phyloP scores from a whole-genome alignment of 179 eudicot genomes.

The Kewa caespitosa region DNA sequence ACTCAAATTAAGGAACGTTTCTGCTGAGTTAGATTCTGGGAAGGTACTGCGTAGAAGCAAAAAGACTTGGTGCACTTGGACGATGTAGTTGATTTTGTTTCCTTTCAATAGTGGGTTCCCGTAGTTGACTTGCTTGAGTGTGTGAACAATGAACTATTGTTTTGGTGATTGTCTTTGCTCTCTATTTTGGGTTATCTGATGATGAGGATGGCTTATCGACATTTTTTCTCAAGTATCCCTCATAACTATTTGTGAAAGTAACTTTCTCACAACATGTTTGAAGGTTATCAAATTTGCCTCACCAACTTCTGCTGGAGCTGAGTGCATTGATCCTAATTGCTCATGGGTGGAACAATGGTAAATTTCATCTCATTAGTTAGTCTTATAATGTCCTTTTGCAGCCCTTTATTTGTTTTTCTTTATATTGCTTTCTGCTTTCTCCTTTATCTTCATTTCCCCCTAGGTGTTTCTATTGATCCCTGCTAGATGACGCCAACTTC shows the following conservation, averaged over 20 bases:
- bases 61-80: too few species aligned
- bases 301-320: slow-evolving; percentile 65
- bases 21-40: too few species aligned
- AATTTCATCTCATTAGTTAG: slow-evolving; percentile 4
- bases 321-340: slow-evolving; percentile 59
- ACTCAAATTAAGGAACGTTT: too few species aligned
- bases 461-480: too few species aligned
- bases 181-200: background rate
- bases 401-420: background rate
- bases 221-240: background rate
- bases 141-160: background rate
- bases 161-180: background rate
- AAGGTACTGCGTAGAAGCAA: too few species aligned
- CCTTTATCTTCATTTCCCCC: too few species aligned
- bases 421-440: background rate
- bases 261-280: slow-evolving; percentile 17
- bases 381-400: background rate
- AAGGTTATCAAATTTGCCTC: slow-evolving; percentile 60
- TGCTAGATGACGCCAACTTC: too few species aligned
- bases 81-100: too few species aligned
- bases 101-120: background rate
- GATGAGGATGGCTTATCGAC: background rate
- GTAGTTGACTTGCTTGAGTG: background rate
- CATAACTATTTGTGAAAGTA: background rate
- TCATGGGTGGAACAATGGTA: slow-evolving; percentile 56